phyloP scores from a whole-genome alignment of 2,329 filamentous ascomycete species.

The Xenosphaeropsis pyriputrescens region DNA sequence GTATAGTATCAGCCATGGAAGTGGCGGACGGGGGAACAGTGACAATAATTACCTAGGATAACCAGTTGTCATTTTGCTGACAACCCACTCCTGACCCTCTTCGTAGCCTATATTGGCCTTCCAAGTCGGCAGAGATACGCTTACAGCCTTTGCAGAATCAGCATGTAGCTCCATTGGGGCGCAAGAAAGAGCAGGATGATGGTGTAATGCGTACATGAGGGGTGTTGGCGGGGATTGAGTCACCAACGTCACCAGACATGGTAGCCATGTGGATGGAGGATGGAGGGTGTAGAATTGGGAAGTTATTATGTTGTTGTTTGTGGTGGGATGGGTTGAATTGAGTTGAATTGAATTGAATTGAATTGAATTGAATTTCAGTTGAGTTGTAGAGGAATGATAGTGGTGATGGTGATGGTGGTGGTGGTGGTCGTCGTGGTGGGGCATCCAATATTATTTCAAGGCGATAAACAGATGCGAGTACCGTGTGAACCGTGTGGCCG shows the following conservation, averaged over 20 bases:
- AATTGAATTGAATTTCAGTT: too few species aligned
- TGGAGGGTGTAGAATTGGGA: too few species aligned
- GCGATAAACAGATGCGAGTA: too few species aligned
- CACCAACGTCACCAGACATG: constrained; percentile 19
- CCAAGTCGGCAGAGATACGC: constrained; percentile 93
- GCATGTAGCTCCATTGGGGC: constrained; percentile 1
- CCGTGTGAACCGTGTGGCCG: too few species aligned
- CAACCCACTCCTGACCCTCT: constrained; percentile 79
- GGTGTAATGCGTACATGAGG: constrained; percentile 16
- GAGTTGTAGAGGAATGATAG: too few species aligned
- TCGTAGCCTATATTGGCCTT: constrained; percentile 83
- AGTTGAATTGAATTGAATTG: too few species aligned
- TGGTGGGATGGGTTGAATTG: too few species aligned
- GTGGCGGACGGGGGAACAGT: not conserved
- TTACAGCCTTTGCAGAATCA: constrained; percentile 55
- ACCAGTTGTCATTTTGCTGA: constrained; percentile 72
- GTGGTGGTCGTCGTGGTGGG: too few species aligned
- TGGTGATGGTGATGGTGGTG: too few species aligned
- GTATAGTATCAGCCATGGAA: constrained; percentile 8
- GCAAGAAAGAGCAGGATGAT: not conserved
- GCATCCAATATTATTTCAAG: too few species aligned
- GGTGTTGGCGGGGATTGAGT: constrained; percentile 18
- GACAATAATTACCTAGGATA: constrained; percentile 60
- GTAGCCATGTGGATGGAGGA: too few species aligned
- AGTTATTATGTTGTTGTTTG: too few species aligned